Evolutionary conservation across 257 asterid genomes (phyloP).

Genomic region (Gynochthodes officinalis): DNA sequence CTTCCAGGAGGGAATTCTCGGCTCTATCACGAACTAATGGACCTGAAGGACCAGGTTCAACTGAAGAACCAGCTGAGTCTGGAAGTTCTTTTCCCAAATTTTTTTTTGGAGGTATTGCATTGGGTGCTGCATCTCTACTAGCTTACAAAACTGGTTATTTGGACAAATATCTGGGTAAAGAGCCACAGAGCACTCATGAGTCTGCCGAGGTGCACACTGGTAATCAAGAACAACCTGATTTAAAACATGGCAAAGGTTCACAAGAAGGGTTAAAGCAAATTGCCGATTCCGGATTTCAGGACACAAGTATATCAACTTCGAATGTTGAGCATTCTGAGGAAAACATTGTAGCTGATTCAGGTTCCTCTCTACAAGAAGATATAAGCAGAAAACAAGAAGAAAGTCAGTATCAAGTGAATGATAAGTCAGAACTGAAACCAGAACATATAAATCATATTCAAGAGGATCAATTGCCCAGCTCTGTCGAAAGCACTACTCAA

Average conservation of each 20-base stretch:
- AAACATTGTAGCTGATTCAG: conserved; percentile 38
- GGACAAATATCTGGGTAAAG: conserved; percentile 54
- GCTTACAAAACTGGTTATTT: conserved; percentile 70
- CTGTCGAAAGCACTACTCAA: conserved; percentile 31
- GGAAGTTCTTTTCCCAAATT: conserved; percentile 53
- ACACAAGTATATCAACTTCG: conserved; percentile 33
- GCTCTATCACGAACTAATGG: conserved; percentile 43
- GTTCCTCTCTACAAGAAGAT: conserved; percentile 36
- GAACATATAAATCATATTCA: conserved; percentile 31
- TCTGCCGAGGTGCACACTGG: conserved; percentile 26
- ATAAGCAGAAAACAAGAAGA: conserved; percentile 36
- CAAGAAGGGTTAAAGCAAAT: conserved; percentile 25
- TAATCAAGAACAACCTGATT: conserved; percentile 23
- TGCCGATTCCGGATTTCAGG: conserved; percentile 28
- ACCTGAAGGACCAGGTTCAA: conserved; percentile 38
- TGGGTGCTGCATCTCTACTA: conserved; percentile 59
- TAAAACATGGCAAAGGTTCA: conserved; percentile 22
- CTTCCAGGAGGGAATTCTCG: conserved; percentile 70
- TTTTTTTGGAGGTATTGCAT: conserved; percentile 55
- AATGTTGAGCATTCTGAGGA: conserved; percentile 35
- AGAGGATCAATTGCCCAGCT: conserved; percentile 34
- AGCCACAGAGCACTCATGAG: conserved; percentile 38
- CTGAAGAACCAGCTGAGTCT: conserved; percentile 44
- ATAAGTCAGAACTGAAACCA: conserved; percentile 30
- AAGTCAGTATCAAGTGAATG: conserved; percentile 35